Evolutionary conservation across 2,329 filamentous ascomycete species (phyloP).

Genomic region (Davidsoniella virescens): DNA sequence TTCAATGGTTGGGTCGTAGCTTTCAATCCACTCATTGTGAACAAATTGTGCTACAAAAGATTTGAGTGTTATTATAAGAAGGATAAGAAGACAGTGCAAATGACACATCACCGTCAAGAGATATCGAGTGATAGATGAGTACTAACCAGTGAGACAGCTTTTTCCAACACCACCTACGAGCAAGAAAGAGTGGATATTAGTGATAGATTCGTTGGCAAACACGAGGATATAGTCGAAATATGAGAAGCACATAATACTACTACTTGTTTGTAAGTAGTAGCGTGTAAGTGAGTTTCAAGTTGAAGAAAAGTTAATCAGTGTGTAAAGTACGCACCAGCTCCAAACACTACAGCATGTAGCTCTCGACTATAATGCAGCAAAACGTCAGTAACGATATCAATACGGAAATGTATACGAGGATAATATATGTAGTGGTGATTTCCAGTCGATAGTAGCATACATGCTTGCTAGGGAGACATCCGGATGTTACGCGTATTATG

Average conservation of each 20-base stretch:
- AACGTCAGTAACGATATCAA: slow-evolving; percentile 1
- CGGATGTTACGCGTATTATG: too few relatives aligned
- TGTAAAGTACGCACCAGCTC: slow-evolving; percentile 44
- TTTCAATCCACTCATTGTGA: slow-evolving; percentile 87
- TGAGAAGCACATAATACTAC: too few relatives aligned
- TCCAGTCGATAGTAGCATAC: too few relatives aligned
- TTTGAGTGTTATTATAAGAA: slow-evolving; percentile 5
- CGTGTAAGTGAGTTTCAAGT: not conserved
- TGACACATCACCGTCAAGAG: too few relatives aligned
- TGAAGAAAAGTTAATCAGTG: not conserved
- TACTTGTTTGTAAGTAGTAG: too few relatives aligned
- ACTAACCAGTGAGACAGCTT: slow-evolving; percentile 73
- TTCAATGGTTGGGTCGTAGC: slow-evolving; percentile 65
- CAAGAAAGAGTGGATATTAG: too few relatives aligned
- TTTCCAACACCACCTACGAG: slow-evolving; percentile 69
- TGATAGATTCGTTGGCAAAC: too few relatives aligned
- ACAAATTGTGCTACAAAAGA: slow-evolving; percentile 62
- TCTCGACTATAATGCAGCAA: slow-evolving; percentile 39
- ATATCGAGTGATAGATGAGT: too few relatives aligned
- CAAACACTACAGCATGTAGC: slow-evolving; percentile 69
- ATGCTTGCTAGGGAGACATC: too few relatives aligned
- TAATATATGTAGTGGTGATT: too few relatives aligned
- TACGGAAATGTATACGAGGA: not conserved
- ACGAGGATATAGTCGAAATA: too few relatives aligned
- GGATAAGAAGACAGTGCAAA: too few relatives aligned